Evolutionary conservation across 805 yeast genomes (phyloP), one percentile per base, ranked within the genome.

Genomic region (Candida tammaniensis): DNA sequence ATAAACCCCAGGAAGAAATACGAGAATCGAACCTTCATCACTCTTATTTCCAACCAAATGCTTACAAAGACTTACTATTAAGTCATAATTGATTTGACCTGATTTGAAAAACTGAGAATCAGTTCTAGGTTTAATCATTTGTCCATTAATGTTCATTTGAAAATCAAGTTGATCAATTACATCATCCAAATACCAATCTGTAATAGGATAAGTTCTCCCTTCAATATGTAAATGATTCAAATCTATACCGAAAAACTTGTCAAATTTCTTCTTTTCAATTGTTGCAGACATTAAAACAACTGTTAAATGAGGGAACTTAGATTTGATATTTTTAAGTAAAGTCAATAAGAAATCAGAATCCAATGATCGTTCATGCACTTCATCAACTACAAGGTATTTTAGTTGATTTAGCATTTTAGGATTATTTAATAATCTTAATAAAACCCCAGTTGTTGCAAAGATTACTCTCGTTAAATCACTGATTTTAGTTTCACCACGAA

Each of bases 361-460:
- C 36, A 89, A 76, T 0, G 96, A 87, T 46, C 98, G 65, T 59
- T 91, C 98, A 55, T 91, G 98, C n/a, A 91, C 98, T 60, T 91
- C 98, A 68, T 91, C 98, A 24, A 89, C 78, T 25, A 89, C 79
- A 24, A 89, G 74, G 49, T 82, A 84, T 20, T 80, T 78, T 12
- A 89, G 59, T 35, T 73, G 61, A 10, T 70, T 65, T 40, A 84
- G 72, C 24, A 55, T 47, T 17, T 57, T 59, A 11, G 49, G 41
- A 7, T 43, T 42, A 5, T 55, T 52, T 1, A 46, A 24, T 27
- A 75, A 51, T 41, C 96, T 71, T 17, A 91, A 73, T 29, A 91
- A 68, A 4, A 91, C 93, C 72, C 98, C 98, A 0, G 96, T 86
- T 1, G 98, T 91, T 36, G 86, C 86, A 57, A 91, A 91, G 17